Evolutionary conservation across 306 rosid species (phyloP).

Genomic region (Quercus engelmannii): DNA sequence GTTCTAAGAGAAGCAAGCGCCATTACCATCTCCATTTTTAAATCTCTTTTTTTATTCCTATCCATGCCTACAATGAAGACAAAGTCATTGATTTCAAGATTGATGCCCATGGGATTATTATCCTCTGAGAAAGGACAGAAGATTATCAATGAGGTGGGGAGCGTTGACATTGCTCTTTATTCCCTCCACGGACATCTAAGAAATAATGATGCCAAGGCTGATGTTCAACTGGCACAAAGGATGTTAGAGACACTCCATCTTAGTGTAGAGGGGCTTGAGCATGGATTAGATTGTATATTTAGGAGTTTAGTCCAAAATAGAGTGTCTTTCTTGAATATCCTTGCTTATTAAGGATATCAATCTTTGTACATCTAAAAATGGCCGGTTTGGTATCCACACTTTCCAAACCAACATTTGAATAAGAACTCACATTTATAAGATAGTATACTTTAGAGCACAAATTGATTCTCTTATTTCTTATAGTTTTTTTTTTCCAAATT

Average conservation of each 20-base stretch:
- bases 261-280: conserved; percentile 42
- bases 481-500: background rate
- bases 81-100: conserved; percentile 48
- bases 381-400: conserved; percentile 23
- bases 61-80: conserved; percentile 44
- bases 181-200: conserved; percentile 37
- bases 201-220: conserved; percentile 31
- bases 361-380: conserved; percentile 19
- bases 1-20: conserved; percentile 51
- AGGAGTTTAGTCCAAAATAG: conserved; percentile 68
- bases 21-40: conserved; percentile 41
- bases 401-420: background rate
- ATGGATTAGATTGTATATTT: conserved; percentile 53
- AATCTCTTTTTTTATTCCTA: conserved; percentile 42
- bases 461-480: background rate
- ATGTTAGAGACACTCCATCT: conserved; percentile 45
- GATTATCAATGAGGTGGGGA: conserved; percentile 39
- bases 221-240: conserved; percentile 35
- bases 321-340: conserved; percentile 69
- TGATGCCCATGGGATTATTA: conserved; percentile 31
- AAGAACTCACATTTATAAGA: background rate
- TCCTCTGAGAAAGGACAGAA: conserved; percentile 38
- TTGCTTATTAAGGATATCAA: conserved; percentile 26
- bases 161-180: conserved; percentile 38
- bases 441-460: background rate